phyloP scores from a whole-genome alignment of 2,329 filamentous ascomycete species.

The Diaporthe vexans region DNA sequence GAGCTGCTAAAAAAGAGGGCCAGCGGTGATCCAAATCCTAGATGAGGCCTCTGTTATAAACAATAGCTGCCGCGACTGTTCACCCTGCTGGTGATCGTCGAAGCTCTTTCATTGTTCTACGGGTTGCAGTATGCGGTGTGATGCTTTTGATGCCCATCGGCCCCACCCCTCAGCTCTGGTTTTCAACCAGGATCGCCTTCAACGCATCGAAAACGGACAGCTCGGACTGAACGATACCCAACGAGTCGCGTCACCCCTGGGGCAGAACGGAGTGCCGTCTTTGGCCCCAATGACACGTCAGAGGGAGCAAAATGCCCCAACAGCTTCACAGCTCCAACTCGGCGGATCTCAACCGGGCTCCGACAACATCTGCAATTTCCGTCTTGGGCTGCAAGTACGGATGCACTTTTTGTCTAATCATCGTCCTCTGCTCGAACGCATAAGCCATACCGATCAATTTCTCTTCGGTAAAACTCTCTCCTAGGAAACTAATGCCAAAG shows the following conservation, averaged over 20 bases:
- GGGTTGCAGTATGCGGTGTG: background rate
- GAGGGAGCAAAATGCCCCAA: background rate
- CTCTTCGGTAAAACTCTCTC: slow-evolving; percentile 71
- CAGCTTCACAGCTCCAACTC: slow-evolving; percentile 6
- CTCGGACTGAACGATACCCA: background rate
- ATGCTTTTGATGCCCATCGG: background rate
- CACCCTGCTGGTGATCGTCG: slow-evolving; percentile 8
- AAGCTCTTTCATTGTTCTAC: background rate
- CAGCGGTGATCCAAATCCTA: background rate
- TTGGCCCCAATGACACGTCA: background rate
- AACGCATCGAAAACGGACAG: slow-evolving; percentile 3
- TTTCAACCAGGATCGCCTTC: background rate
- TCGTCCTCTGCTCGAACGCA: slow-evolving; percentile 75
- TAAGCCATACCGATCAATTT: slow-evolving; percentile 75
- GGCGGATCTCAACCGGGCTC: background rate
- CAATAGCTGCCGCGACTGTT: background rate
- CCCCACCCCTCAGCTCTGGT: slow-evolving; percentile 23
- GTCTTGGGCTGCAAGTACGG: slow-evolving; percentile 49
- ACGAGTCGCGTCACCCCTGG: background rate
- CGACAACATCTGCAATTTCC: slow-evolving; percentile 33
- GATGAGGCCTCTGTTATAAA: slow-evolving; percentile 5
- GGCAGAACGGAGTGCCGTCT: background rate
- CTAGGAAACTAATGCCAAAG: slow-evolving; percentile 72
- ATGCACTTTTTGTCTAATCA: slow-evolving; percentile 44
- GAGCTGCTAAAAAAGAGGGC: background rate